Conservation (phyloP, 148 eudicot species). For the Fagopyrum homotropicum region DNA sequence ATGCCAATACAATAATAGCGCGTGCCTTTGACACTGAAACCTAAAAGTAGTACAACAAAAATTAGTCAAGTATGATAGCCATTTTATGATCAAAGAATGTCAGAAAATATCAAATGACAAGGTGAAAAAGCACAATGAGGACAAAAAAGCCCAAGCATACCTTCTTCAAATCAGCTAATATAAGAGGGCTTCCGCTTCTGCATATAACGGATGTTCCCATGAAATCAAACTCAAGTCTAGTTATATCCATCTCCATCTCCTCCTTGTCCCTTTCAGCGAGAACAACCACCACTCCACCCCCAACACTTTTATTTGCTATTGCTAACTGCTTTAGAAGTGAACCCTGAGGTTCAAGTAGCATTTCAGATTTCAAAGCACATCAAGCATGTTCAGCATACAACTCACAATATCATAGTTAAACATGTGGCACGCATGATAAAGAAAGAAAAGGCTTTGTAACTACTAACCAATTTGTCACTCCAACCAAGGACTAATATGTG, state of each 20-base stretch:
- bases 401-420: neutral
- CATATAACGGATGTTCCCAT: conserved; percentile 95
- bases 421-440: neutral
- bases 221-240: conserved; percentile 79
- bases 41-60: conserved; percentile 27
- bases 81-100: neutral
- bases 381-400: neutral
- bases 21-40: conserved; percentile 97
- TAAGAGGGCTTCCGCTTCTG: conserved; percentile 97
- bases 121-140: neutral
- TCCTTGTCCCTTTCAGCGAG: conserved; percentile 97
- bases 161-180: conserved; percentile 95
- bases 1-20: conserved; percentile 84
- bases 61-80: neutral
- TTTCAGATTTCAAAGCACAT: neutral
- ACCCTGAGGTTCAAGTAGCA: conserved; percentile 37
- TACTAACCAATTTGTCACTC: conserved; percentile 90
- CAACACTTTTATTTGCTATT: conserved; percentile 93
- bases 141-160: conserved; percentile 19
- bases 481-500: conserved; percentile 90
- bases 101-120: neutral
- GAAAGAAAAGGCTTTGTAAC: neutral
- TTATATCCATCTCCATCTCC: conserved; percentile 94
- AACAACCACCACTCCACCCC: conserved; percentile 90
- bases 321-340: conserved; percentile 91